Conservation (phyloP, 2,329 filamentous ascomycete species). For the Diaporthe sp. region DNA sequence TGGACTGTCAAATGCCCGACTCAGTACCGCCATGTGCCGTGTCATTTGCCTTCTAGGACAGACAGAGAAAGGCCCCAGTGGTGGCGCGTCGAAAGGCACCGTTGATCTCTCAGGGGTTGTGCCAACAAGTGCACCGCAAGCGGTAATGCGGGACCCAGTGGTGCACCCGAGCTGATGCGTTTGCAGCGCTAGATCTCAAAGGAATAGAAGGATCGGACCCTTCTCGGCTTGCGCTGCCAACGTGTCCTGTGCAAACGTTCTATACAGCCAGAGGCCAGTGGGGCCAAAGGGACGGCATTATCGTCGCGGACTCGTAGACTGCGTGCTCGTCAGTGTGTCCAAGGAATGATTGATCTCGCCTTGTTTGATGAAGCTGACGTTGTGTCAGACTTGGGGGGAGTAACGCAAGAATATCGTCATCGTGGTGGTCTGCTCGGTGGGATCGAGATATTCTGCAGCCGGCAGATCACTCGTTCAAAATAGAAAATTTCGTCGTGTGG, state of each 20-base stretch:
- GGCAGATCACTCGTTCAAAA: background rate
- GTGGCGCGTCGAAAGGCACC: background rate
- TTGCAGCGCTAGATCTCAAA: background rate
- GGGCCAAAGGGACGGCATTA: background rate
- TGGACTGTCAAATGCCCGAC: background rate
- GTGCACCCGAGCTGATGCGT: background rate
- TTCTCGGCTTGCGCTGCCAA: background rate
- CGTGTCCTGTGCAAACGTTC: background rate
- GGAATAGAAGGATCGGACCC: background rate
- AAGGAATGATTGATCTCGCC: background rate
- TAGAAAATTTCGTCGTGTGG: background rate
- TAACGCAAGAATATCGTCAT: background rate
- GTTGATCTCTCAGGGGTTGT: background rate
- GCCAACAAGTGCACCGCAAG: background rate
- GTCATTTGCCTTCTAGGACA: background rate
- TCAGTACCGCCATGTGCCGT: background rate
- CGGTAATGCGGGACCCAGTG: slow-evolving; percentile 6
- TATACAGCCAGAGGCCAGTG: background rate
- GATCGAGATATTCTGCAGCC: slow-evolving; percentile 9
- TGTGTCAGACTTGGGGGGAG: background rate
- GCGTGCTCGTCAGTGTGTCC: background rate
- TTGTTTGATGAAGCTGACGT: background rate
- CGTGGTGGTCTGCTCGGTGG: background rate
- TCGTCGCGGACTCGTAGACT: background rate
- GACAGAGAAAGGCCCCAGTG: background rate